Percentiles rank a stretch among this genome's conserved stretches.
These are phyloP conservation scores for Colletotrichum acutatum DNA, from an alignment of 2,329 filamentous ascomycete species.

Conservation along the genomic window DNA sequence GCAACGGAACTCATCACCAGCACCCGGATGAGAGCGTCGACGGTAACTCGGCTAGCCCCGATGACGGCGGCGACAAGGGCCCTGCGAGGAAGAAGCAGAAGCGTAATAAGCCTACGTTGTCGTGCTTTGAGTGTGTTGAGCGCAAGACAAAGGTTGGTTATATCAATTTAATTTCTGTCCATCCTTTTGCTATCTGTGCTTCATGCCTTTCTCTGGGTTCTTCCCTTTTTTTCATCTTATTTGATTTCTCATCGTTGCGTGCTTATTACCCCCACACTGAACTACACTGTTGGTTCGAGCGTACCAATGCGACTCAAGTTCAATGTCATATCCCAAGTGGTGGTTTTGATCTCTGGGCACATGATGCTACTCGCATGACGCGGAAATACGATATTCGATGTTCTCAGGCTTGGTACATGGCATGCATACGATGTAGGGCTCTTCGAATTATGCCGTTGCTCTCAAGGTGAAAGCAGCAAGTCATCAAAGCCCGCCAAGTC, in stretches of 20 bases:
- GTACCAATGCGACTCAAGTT: background rate
- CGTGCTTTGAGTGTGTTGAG: constrained; percentile 83
- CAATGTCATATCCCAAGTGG: background rate
- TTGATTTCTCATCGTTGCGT: background rate
- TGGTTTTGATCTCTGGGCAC: background rate
- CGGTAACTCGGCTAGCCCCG: constrained; percentile 24
- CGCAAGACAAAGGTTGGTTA: constrained; percentile 79
- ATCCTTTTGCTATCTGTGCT: background rate
- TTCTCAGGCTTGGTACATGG: background rate
- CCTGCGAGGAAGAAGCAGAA: constrained; percentile 79
- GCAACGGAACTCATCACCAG: background rate
- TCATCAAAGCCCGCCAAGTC: background rate
- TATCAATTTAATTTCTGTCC: constrained; percentile 8
- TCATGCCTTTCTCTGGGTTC: background rate
- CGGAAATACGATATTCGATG: background rate
- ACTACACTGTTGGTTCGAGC: background rate
- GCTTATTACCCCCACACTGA: background rate
- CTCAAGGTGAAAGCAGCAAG: background rate
- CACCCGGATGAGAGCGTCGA: constrained; percentile 11
- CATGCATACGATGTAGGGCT: background rate
- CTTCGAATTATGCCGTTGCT: background rate
- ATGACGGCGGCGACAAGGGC: constrained; percentile 37
- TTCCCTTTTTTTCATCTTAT: background rate
- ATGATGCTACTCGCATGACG: background rate
- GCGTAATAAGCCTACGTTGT: constrained; percentile 85